These are phyloP conservation scores for Viola odorata DNA, from an alignment of 345 rosid species.

Conservation along the genomic window DNA sequence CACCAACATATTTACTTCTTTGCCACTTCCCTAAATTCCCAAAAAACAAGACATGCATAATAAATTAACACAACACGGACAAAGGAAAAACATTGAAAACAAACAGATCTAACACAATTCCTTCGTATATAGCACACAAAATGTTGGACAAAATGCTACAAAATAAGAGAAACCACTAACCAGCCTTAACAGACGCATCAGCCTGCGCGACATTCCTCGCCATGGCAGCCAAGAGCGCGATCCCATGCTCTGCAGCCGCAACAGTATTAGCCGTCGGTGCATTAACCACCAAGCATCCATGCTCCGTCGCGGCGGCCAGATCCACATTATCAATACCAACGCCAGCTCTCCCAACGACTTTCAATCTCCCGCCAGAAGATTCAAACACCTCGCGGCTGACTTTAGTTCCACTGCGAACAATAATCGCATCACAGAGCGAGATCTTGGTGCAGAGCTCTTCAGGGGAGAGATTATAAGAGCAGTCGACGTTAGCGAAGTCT, in stretches of 20 bases:
- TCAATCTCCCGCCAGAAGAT: conserved; percentile 16
- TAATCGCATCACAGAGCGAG: conserved; percentile 20
- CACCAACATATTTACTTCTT: conserved; percentile 22
- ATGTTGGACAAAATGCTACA: neutral
- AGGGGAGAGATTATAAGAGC: conserved; percentile 18
- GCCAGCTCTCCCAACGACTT: conserved; percentile 21
- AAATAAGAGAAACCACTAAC: conserved; percentile 30
- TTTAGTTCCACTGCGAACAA: conserved; percentile 21
- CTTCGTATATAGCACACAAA: neutral
- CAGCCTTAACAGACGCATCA: conserved; percentile 56
- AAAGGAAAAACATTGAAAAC: neutral
- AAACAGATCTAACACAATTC: neutral
- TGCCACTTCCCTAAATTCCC: conserved; percentile 17
- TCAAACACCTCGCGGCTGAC: conserved; percentile 23
- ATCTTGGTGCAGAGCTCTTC: conserved; percentile 23
- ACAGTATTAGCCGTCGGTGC: conserved; percentile 20
- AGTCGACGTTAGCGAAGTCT: conserved; percentile 17
- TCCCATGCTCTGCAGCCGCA: conserved; percentile 21
- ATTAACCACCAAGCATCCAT: conserved; percentile 22
- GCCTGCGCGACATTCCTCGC: conserved; percentile 24
- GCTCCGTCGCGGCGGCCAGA: conserved; percentile 21
- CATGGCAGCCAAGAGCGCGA: conserved; percentile 20
- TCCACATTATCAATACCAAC: conserved; percentile 23
- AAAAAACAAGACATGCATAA: neutral
- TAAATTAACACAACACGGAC: neutral